Percentiles rank a stretch among this genome's conserved stretches.
phyloP scores from a whole-genome alignment of 1,139 yeast genomes.

The Trichomonascaceae sp. region DNA sequence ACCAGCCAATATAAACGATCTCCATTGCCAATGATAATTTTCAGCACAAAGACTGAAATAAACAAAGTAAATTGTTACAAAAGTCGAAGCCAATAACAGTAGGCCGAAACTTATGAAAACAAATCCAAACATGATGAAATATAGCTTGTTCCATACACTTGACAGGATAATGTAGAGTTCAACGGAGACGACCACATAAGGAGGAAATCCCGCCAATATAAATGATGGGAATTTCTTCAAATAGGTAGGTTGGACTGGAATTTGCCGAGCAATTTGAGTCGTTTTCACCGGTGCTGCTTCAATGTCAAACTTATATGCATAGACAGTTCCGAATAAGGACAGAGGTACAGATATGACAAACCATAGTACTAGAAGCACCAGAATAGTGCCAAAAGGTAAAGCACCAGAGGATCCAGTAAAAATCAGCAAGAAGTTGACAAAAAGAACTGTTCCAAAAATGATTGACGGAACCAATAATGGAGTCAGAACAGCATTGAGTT shows the following conservation, averaged over 20 bases:
- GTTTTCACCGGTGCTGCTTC: slow-evolving; percentile 74
- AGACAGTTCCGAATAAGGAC: slow-evolving; percentile 69
- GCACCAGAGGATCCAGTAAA: slow-evolving; percentile 86
- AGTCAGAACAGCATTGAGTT: slow-evolving; percentile 71
- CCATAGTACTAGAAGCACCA: slow-evolving; percentile 80
- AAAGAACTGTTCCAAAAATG: slow-evolving; percentile 56
- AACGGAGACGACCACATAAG: slow-evolving; percentile 90
- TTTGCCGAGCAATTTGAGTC: slow-evolving; percentile 87
- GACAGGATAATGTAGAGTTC: slow-evolving; percentile 85
- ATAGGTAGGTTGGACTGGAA: slow-evolving; percentile 87
- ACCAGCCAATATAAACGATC: slow-evolving; percentile 81
- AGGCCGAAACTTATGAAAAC: slow-evolving; percentile 78
- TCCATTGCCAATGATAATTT: slow-evolving; percentile 98
- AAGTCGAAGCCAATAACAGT: slow-evolving; percentile 76
- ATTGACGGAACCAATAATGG: slow-evolving; percentile 81
- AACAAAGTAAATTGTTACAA: slow-evolving; percentile 73
- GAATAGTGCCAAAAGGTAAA: slow-evolving; percentile 85
- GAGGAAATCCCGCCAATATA: slow-evolving; percentile 81
- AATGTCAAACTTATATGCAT: slow-evolving; percentile 62
- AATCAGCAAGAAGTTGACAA: slow-evolving; percentile 77
- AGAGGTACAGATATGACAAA: slow-evolving; percentile 78
- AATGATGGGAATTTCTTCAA: slow-evolving; percentile 61
- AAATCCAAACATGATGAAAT: slow-evolving; percentile 97
- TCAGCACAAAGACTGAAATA: slow-evolving; percentile 86
- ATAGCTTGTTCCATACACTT: slow-evolving; percentile 89